Percentiles rank a stretch among this genome's conserved stretches.
Conservation (phyloP, 2,329 filamentous ascomycete species). For the Mollisiaceae sp. region DNA sequence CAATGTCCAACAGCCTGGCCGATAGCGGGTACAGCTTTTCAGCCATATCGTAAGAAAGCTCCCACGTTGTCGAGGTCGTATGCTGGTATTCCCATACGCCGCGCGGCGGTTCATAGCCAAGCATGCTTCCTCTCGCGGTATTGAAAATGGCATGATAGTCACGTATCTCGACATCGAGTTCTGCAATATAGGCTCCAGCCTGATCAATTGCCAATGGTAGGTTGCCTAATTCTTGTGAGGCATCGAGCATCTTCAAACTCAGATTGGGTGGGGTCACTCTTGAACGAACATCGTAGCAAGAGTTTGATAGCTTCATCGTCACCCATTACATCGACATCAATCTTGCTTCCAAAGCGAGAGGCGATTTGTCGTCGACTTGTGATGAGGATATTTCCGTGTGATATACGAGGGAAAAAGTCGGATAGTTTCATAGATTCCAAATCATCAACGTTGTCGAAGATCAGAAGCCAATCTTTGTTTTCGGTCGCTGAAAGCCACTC, state of each 20-base stretch:
- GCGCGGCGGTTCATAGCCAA: not conserved
- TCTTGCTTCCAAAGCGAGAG: slow-evolving; percentile 5
- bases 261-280: not conserved
- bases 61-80: too few species aligned
- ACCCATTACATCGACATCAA: slow-evolving; percentile 1
- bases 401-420: not conserved
- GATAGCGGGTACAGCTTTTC: not conserved
- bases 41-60: not conserved
- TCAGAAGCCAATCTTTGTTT: slow-evolving; percentile 4
- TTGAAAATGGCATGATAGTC: slow-evolving; percentile 5
- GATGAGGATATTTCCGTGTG: slow-evolving; percentile 6
- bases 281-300: not conserved
- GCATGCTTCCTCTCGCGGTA: not conserved
- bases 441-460: slow-evolving; percentile 11
- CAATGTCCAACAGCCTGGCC: slow-evolving; percentile 5
- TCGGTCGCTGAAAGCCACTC: slow-evolving; percentile 2
- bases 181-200: slow-evolving; percentile 6
- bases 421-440: not conserved
- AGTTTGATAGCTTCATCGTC: not conserved
- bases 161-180: not conserved
- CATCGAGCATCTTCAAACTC: not conserved
- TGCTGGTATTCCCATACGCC: not conserved
- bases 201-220: slow-evolving; percentile 2
- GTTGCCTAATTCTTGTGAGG: not conserved
- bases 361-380: slow-evolving; percentile 2